Percentiles rank a stretch among this genome's conserved stretches.
phyloP scores from a whole-genome alignment of 345 rosid genomes.

The Gossypium anomalum region DNA sequence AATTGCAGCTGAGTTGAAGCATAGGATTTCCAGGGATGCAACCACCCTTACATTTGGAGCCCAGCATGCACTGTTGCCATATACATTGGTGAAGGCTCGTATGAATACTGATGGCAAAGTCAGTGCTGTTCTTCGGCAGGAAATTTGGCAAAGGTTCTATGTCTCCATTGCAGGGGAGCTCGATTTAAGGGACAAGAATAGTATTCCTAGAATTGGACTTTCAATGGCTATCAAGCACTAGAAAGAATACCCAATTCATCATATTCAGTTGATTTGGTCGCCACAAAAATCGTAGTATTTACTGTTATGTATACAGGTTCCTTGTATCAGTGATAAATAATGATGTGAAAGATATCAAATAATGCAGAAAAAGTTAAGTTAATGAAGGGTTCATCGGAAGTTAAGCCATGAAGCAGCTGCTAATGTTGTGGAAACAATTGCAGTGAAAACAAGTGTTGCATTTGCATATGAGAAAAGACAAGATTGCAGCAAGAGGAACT shows the following conservation, averaged over 20 bases:
- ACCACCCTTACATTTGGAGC: slow-evolving; percentile 34
- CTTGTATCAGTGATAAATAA: no score
- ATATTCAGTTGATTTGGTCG: no score
- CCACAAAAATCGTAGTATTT: no score
- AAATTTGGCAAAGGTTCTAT: slow-evolving; percentile 27
- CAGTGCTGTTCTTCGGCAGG: slow-evolving; percentile 38
- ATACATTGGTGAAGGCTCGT: slow-evolving; percentile 42
- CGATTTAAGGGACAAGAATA: slow-evolving; percentile 22
- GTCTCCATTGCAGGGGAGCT: slow-evolving; percentile 42
- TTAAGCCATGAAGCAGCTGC: no score
- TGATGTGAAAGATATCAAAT: no score
- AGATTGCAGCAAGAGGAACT: not conserved
- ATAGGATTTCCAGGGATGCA: slow-evolving; percentile 17
- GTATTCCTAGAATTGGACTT: slow-evolving; percentile 44
- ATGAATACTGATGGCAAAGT: slow-evolving; percentile 30
- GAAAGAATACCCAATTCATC: not conserved
- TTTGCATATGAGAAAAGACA: no score
- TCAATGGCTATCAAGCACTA: slow-evolving; percentile 34
- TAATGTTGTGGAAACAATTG: no score
- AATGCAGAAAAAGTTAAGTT: no score
- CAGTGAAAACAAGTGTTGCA: no score
- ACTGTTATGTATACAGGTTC: no score
- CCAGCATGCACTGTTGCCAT: slow-evolving; percentile 39
- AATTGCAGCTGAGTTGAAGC: slow-evolving; percentile 49
- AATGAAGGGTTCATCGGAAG: no score